Percentiles rank a stretch among this genome's conserved stretches.
phyloP scores from a whole-genome alignment of 345 rosid species.

The Bretschneidera sinensis region DNA sequence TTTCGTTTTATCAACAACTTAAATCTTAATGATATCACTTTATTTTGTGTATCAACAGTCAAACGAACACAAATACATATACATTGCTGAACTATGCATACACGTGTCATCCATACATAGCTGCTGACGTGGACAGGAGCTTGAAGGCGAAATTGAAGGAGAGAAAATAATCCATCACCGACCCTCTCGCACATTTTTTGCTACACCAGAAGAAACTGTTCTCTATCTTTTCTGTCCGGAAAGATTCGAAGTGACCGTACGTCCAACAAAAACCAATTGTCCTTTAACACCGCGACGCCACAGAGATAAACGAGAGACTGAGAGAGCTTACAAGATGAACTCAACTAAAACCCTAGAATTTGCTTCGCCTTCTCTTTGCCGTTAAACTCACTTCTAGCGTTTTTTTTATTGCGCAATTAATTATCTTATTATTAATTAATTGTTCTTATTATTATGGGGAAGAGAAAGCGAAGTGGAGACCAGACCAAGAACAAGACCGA shows the following conservation, averaged over 20 bases:
- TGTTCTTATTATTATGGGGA: slow-evolving; percentile 30
- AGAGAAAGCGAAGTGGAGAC: slow-evolving; percentile 31
- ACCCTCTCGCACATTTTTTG: neutral
- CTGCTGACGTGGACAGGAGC: no score
- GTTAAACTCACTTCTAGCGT: neutral
- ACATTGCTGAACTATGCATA: no score
- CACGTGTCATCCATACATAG: no score
- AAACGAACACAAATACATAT: no score
- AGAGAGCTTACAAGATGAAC: no score
- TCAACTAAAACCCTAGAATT: slow-evolving; percentile 12
- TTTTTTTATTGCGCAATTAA: neutral
- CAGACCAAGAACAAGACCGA: slow-evolving; percentile 7
- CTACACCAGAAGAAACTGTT: neutral
- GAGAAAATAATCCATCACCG: neutral
- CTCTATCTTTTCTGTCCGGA: neutral
- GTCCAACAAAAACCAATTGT: neutral
- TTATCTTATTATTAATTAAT: neutral
- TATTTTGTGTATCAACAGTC: no score
- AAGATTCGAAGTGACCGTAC: neutral
- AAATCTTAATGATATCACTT: no score
- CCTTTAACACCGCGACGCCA: neutral
- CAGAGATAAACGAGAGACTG: neutral
- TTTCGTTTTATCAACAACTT: no score
- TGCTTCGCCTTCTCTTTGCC: slow-evolving; percentile 9
- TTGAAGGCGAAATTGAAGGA: no score